Base-by-base conservation (phyloP, 371 early-diverging fungal genomes). In the Dentiscutata heterogama region DNA sequence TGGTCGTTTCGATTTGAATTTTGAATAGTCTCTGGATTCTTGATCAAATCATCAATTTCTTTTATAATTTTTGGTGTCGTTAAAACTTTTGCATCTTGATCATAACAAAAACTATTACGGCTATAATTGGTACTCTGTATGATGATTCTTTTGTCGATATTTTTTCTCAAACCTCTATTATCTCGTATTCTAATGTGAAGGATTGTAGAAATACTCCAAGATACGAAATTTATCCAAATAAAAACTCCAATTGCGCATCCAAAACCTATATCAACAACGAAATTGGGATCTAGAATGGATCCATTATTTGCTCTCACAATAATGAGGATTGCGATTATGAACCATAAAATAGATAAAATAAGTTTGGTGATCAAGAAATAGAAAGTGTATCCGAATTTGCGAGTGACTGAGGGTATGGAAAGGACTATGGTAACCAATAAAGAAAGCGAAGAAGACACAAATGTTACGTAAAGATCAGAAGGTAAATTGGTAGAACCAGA, bases 31-130 rank as follows among this genome's bases (percentile, higher is more conserved):
- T 50, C 42, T 46, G 70, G 70, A 70, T 70, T 70, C 35, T 25
- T 70, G 7, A 70, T 22, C 18, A 70, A 22, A 13, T 70, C 70
- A 70, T 70, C 70, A 70, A 70, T 46, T 42, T 70, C 46, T 25
- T 70, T 35, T 22, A 42, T 46, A 46, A 70, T 70, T 39, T 35
- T 22, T 2, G 70, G 70, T 2, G 70, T 70, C 22, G n/a, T 70
- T 70, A 70, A 70, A 35, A 70, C 22, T 50, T 70, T 46, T 39
- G 70, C 70, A 50, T 70, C 70, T 13, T 50, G n/a, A 3, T 70
- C 70, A 46, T 70, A 35, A 8, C 7, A 58, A n/a, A 22, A 20
- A 20, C 22, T 22, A 22, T 58, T 58, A 35, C 39, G 42, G 22
- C 39, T 42, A 14, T 60, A 60, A 22, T 60, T 20, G 42, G 42